Conservation (phyloP, 2,329 filamentous ascomycete species). For the Cladosporium sp. region DNA sequence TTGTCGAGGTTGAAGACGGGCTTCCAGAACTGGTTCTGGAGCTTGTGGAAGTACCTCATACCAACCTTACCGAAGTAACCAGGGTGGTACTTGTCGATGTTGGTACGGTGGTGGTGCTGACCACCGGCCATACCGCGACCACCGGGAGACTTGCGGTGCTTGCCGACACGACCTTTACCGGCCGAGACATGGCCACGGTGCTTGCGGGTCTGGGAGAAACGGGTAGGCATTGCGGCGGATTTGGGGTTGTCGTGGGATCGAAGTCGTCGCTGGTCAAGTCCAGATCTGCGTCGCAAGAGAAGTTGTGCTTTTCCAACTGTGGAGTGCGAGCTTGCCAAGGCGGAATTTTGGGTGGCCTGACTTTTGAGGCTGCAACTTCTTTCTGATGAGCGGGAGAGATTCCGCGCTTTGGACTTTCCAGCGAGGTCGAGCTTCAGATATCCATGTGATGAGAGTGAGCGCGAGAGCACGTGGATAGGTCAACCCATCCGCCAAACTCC, state of each 20-base stretch:
- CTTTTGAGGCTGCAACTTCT: background rate
- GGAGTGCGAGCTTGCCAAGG: constrained; percentile 5
- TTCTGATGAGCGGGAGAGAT: background rate
- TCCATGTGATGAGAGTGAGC: background rate
- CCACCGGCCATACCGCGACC: constrained; percentile 91
- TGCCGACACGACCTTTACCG: constrained; percentile 97
- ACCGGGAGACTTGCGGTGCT: constrained; percentile 90
- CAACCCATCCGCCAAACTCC: background rate
- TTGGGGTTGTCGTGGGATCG: constrained; percentile 16
- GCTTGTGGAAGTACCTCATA: constrained; percentile 81
- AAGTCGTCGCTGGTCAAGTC: constrained; percentile 18
- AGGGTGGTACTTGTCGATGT: constrained; percentile 91
- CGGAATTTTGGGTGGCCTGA: background rate
- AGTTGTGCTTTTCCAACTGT: constrained; percentile 15
- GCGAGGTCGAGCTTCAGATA: constrained; percentile 4
- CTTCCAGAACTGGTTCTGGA: constrained; percentile 96
- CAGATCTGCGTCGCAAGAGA: background rate
- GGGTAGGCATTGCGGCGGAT: constrained; percentile 67
- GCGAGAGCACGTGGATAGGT: constrained; percentile 9
- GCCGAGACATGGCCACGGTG: constrained; percentile 96
- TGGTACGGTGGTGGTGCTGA: constrained; percentile 97
- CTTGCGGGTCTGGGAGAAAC: constrained; percentile 75
- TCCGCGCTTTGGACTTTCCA: constrained; percentile 1
- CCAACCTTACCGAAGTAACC: constrained; percentile 94
- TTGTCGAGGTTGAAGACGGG: constrained; percentile 99